Percentiles rank a stretch among this genome's conserved stretches.
Conservation (phyloP, 108 stramenopile genomes). For the Cyclotella baltica region DNA sequence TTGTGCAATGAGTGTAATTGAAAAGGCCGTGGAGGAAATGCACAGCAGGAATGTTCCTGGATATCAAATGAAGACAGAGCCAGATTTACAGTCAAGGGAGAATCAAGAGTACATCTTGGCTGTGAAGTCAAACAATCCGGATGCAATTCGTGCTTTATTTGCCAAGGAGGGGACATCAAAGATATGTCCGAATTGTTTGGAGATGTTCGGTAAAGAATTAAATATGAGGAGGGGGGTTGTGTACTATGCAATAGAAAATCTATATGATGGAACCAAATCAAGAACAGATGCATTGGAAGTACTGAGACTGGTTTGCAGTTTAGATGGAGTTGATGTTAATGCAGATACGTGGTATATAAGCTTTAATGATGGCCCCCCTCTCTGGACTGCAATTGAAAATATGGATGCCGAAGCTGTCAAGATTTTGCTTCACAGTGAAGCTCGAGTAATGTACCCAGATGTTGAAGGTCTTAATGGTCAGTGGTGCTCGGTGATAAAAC, state of each 20-base stretch:
- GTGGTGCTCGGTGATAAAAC: slow-evolving; percentile 2
- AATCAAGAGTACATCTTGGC: slow-evolving; percentile 17
- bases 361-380: slow-evolving; percentile 7
- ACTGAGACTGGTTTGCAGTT: slow-evolving; percentile 10
- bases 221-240: slow-evolving; percentile 15
- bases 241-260: slow-evolving; percentile 16
- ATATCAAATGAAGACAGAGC: neutral
- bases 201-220: neutral
- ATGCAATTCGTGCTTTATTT: slow-evolving; percentile 8
- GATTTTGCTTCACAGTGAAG: slow-evolving; percentile 3
- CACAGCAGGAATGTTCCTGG: too few relatives aligned
- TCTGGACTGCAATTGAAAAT: neutral
- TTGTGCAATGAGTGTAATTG: too few relatives aligned
- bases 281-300: slow-evolving; percentile 8
- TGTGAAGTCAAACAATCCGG: slow-evolving; percentile 1
- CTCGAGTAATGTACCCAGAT: slow-evolving; percentile 4
- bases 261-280: neutral
- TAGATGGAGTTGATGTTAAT: slow-evolving; percentile 25
- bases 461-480: neutral
- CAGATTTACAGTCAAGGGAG: neutral
- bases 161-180: slow-evolving; percentile 2
- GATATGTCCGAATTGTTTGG: slow-evolving; percentile 19
- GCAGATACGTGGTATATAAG: slow-evolving; percentile 17
- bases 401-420: slow-evolving; percentile 1
- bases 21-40: too few relatives aligned